Percentiles rank a stretch among this genome's conserved stretches.
Evolutionary conservation across 1,139 yeast genomes (phyloP).

Genomic region (Pneumocystis wakefieldiae): DNA sequence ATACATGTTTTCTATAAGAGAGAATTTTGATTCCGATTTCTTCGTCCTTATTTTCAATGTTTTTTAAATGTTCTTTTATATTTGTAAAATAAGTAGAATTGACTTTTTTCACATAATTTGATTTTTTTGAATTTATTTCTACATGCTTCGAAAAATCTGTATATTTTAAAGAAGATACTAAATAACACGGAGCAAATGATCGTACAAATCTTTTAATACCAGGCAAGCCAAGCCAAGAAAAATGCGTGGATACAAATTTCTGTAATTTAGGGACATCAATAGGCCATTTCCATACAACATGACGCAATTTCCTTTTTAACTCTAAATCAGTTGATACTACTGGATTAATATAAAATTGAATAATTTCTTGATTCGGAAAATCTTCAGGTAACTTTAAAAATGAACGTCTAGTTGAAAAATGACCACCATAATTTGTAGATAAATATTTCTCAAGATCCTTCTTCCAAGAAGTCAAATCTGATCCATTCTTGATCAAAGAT

Average conservation of each 20-base stretch:
- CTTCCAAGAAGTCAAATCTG: conserved; percentile 12
- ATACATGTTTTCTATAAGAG: not conserved
- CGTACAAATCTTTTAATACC: conserved; percentile 5
- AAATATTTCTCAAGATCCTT: conserved; percentile 6
- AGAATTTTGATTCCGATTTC: not conserved
- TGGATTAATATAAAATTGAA: conserved; percentile 11
- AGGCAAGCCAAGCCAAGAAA: conserved; percentile 2
- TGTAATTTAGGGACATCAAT: not conserved
- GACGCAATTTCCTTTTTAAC: not conserved
- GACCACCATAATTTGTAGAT: conserved; percentile 6
- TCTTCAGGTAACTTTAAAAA: conserved; percentile 7
- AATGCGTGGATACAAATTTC: not conserved
- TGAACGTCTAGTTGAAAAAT: conserved; percentile 10
- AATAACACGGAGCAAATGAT: conserved; percentile 5
- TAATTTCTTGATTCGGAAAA: conserved; percentile 11
- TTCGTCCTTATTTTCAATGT: not conserved
- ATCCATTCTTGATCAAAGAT: not conserved
- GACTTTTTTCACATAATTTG: not conserved
- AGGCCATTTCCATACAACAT: conserved; percentile 1
- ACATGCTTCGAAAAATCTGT: not conserved
- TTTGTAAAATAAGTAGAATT: not conserved
- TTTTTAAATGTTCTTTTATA: not conserved
- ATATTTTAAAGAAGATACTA: not conserved
- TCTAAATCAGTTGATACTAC: conserved; percentile 3
- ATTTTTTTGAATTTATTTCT: not conserved